phyloP scores from a whole-genome alignment of 257 asterid genomes.

The Eustoma russellianum region DNA sequence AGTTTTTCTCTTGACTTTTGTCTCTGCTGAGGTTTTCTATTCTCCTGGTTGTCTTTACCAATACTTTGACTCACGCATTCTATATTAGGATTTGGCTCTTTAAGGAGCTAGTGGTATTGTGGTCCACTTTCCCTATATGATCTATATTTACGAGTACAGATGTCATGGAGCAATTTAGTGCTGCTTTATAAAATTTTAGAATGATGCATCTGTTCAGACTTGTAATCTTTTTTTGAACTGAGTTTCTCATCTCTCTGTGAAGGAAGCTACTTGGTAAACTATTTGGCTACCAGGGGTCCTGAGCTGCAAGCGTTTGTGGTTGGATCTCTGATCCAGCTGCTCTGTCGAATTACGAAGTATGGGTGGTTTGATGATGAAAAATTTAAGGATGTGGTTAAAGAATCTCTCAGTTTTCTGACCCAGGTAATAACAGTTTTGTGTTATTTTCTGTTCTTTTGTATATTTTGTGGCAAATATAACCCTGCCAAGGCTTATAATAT shows the following conservation, averaged over 20 bases:
- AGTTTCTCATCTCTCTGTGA: constrained; percentile 41
- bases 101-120: no score
- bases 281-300: constrained; percentile 97
- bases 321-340: constrained; percentile 81
- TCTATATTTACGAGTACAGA: no score
- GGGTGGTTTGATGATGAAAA: constrained; percentile 98
- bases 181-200: neutral
- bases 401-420: constrained; percentile 74
- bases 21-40: no score
- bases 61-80: no score
- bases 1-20: no score
- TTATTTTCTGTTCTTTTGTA: neutral
- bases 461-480: no score
- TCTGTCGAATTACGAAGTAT: constrained; percentile 91
- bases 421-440: constrained; percentile 44
- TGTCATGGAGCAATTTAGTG: no score
- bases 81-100: no score
- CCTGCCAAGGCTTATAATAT: no score
- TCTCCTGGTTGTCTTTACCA: no score
- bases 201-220: neutral
- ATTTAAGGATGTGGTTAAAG: constrained; percentile 82
- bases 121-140: no score
- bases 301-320: constrained; percentile 88
- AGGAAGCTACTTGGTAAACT: constrained; percentile 93
- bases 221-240: constrained; percentile 3